Base-by-base conservation (phyloP, 257 asterid species). In the Haberlea rhodopensis region DNA sequence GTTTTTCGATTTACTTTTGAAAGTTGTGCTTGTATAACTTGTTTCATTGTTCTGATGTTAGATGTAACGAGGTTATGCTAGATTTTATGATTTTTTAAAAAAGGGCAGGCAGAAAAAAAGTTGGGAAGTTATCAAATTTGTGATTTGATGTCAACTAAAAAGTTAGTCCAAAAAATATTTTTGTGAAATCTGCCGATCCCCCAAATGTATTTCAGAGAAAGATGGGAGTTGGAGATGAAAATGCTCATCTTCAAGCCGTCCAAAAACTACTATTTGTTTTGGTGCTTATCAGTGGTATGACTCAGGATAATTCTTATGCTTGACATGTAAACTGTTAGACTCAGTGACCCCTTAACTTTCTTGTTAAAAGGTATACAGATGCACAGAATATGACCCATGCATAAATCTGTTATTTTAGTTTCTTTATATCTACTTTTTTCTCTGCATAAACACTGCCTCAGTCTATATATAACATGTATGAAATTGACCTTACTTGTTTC, bases 341-440 rank as follows among this genome's bases (percentile, higher is more conserved):
- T 58, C 56, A 28, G 6, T 62, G 24, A 11, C 23, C 22, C 23
- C 34, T 32, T 53, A 22, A 26, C 15, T 54, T 5, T 66, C 71
- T 22, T 68, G 8, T 58, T 56, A 3, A 53, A 60, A 51, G 4
- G 66, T 48, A 28, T 22, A 9, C 51, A 23, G 67, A 57, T 56
- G 49, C 27, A 62, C 63, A 34, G n/a, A 21, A 55, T 62, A 37
- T 74, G 59, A 63, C 63, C 29, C 34, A 51, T 57, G n/a, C 56
- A 10, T 55, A 23, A 6, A 26, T 29, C 34, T 67, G 31, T 19
- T 53, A 63, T 49, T 57, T 15, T 48, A 22, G 53, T 24, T 29
- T 67, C 19, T 48, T 60, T 60, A 11, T 27, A 22, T 65, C 62
- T 55, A 21, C 28, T 13, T 27, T 45, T 24, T 27, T 53, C 60